A percentile compares a stretch with the other conserved stretches of the same genome.
These are phyloP conservation scores for Myxozyma nipponensis DNA, from an alignment of 805 yeast genomes.

Conservation along the genomic window DNA sequence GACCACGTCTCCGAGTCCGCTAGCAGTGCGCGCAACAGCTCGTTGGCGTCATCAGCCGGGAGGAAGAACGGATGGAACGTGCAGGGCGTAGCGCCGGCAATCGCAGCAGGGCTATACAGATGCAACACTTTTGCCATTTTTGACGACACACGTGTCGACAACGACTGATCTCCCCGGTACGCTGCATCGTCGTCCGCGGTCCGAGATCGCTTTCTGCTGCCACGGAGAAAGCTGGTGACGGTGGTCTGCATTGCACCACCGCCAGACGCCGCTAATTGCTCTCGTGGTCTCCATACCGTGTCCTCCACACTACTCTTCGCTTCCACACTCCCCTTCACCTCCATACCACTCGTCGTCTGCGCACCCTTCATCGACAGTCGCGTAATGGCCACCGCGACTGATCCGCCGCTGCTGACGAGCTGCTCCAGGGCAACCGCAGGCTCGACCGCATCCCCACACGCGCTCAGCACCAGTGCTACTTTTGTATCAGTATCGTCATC, in stretches of 20 bases:
- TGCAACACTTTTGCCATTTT: slow-evolving; percentile 29
- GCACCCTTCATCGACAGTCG: not conserved
- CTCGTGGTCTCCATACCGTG: not conserved
- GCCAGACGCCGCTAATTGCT: no score
- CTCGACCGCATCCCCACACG: not conserved
- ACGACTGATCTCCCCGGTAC: not conserved
- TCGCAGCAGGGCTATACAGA: slow-evolving; percentile 51
- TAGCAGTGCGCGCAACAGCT: slow-evolving; percentile 44
- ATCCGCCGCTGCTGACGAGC: slow-evolving; percentile 17
- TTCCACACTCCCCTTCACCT: not conserved
- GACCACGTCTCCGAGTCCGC: slow-evolving; percentile 43
- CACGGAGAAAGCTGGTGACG: slow-evolving; percentile 15
- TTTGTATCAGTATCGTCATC: slow-evolving; percentile 17
- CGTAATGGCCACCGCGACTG: slow-evolving; percentile 4
- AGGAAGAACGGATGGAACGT: slow-evolving; percentile 51
- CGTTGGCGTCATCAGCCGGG: slow-evolving; percentile 48
- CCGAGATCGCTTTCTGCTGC: slow-evolving; percentile 13
- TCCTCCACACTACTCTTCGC: not conserved
- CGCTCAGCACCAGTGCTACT: slow-evolving; percentile 19
- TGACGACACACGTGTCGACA: not conserved
- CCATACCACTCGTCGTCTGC: not conserved
- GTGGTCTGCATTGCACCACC: slow-evolving; percentile 8
- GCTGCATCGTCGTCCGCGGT: not conserved
- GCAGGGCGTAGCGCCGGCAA: slow-evolving; percentile 45
- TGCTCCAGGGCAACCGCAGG: slow-evolving; percentile 11